Evolutionary conservation across 106 monocot species (phyloP), one percentile per base, ranked within the genome.

Genomic region (Allium sativum): DNA sequence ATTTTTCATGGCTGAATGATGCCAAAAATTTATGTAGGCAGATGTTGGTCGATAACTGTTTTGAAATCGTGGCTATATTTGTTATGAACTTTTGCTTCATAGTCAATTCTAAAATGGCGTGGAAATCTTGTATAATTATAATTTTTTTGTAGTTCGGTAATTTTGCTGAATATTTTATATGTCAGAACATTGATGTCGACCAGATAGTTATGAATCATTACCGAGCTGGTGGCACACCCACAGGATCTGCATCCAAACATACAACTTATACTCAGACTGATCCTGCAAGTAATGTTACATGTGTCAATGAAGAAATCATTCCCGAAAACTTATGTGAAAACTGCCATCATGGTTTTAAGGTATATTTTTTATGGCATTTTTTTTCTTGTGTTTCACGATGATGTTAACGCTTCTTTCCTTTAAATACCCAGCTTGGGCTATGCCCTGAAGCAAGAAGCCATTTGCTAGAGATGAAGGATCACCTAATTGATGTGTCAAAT

Each of bases 121-220:
- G 5, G 31, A 31, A 31, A 5, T 31, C 31, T 5, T 31, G 48
- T 12, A 11, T 50, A 6, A 15, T 8, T 59, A 57, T 54, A 40
- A 21, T 53, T 50, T 14, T 67, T 44, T 17, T 5, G 5, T 31
- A 31, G 4, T 31, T 1, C 5, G 31, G 5, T 2, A 31, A 31
- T 5, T 31, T 31, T 2, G 31, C 31, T 31, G 31, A 31, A 31
- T 31, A 31, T 31, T 31, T 64, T 77, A 42, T 20, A 7, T 71
- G 48, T 72, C 72, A 98, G 98, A 76, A 80, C 72, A 88, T 98
- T 68, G 98, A 98, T 67, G 75, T 98, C 42, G 98, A 98, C 59
- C 84, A 83, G 72, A 88, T 98, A 66, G 87, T 98, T 55, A 80
- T 84, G 77, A 73, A 82, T 13, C 93, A 93, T 53, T 98, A 85